A percentile compares a stretch with the other conserved stretches of the same genome.
Evolutionary conservation across 345 rosid species (phyloP).

Genomic region (Psidium guajava): DNA sequence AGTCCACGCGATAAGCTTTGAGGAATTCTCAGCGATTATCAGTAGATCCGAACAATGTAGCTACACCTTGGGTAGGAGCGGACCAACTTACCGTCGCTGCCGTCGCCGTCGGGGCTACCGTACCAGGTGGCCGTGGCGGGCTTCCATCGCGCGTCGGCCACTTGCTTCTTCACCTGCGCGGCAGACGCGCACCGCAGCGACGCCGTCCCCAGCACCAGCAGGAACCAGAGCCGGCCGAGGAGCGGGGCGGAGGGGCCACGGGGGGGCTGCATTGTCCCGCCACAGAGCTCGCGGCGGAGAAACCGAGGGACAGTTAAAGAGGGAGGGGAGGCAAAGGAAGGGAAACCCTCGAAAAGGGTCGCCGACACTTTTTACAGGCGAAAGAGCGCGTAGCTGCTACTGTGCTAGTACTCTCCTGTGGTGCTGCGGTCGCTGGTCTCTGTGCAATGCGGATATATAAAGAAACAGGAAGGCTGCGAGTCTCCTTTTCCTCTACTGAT

Average conservation of each 20-base stretch:
- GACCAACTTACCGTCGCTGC: conserved; percentile 57
- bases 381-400: not conserved
- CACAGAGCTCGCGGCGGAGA: conserved; percentile 1
- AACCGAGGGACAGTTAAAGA: not conserved
- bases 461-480: not conserved
- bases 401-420: not conserved
- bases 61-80: not conserved
- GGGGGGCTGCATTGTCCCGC: conserved; percentile 27
- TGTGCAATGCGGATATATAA: not conserved
- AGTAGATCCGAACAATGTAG: not conserved
- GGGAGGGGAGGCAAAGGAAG: not conserved
- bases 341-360: not conserved
- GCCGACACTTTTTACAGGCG: not conserved
- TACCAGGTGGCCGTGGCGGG: conserved; percentile 98
- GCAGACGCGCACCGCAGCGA: not conserved
- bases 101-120: conserved; percentile 95
- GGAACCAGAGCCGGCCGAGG: not conserved
- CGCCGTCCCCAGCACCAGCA: conserved; percentile 1
- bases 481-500: not conserved
- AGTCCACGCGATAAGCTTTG: not conserved
- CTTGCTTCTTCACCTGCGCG: conserved; percentile 13
- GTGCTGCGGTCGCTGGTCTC: not conserved
- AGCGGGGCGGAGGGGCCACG: not conserved
- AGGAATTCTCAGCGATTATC: not conserved
- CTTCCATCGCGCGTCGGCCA: conserved; percentile 42